These are phyloP conservation scores for Nigrospora osmanthi DNA, from an alignment of 2,329 filamentous ascomycete species.

Conservation along the genomic window DNA sequence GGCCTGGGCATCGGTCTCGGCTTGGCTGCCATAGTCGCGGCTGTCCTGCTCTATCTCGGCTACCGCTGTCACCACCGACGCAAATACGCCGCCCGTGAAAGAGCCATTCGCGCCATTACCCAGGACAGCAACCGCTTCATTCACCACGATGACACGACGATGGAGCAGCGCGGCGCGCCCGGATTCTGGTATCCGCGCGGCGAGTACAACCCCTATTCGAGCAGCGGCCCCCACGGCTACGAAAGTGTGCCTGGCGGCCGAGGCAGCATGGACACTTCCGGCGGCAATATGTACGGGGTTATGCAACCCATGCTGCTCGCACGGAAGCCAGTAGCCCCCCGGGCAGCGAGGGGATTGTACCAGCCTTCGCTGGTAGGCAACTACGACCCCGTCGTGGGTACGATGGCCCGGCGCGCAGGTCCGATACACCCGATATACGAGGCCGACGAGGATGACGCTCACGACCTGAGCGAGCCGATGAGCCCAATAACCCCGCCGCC, in stretches of 20 bases:
- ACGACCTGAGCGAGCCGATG: constrained; percentile 18
- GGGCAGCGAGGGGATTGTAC: constrained; percentile 26
- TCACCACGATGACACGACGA: constrained; percentile 35
- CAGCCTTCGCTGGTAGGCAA: constrained; percentile 20
- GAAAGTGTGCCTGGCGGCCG: constrained; percentile 35
- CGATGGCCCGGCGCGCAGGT: constrained; percentile 19
- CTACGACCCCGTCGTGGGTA: constrained; percentile 13
- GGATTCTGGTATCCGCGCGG: constrained; percentile 36
- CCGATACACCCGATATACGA: constrained; percentile 52
- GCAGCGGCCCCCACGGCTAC: constrained; percentile 36
- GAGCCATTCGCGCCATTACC: constrained; percentile 38
- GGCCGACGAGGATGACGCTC: constrained; percentile 42
- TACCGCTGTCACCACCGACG: constrained; percentile 37
- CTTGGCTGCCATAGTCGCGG: constrained; percentile 39
- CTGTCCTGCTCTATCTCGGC: constrained; percentile 38
- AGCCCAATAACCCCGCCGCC: constrained; percentile 9
- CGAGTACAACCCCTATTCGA: constrained; percentile 32
- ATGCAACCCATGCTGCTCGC: constrained; percentile 10
- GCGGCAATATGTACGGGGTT: constrained; percentile 17
- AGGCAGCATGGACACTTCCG: constrained; percentile 14
- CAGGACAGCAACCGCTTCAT: constrained; percentile 41
- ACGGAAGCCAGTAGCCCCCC: constrained; percentile 17
- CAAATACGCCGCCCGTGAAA: constrained; percentile 30
- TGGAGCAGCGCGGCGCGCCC: constrained; percentile 27
- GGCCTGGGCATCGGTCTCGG: constrained; percentile 61